Percentiles rank a stretch among this genome's conserved stretches.
These are phyloP conservation scores for Basipetospora chlamydospora DNA, from an alignment of 2,329 filamentous ascomycete species.

Conservation along the genomic window DNA sequence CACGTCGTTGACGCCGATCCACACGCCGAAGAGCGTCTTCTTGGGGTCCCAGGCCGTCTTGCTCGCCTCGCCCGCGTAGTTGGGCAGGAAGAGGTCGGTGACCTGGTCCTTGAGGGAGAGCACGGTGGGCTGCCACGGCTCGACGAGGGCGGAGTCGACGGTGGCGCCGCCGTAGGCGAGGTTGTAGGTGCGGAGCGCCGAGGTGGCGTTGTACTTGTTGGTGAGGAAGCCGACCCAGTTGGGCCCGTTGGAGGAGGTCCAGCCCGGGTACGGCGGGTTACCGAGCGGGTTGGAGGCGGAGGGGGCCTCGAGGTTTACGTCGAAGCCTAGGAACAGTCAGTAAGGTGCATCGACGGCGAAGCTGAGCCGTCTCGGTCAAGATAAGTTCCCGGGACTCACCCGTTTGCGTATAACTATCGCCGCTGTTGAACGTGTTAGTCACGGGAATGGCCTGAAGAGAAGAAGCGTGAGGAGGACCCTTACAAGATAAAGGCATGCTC, in stretches of 20 bases:
- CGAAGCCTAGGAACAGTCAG: constrained; percentile 37
- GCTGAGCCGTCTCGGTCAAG: constrained; percentile 3
- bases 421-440: constrained; percentile 10
- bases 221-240: constrained; percentile 39
- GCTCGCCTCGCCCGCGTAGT: constrained; percentile 13
- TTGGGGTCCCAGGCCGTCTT: constrained; percentile 25
- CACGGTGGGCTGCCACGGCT: constrained; percentile 32
- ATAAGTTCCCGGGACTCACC: not conserved
- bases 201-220: constrained; percentile 28
- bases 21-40: constrained; percentile 30
- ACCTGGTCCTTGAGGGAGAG: constrained; percentile 36
- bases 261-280: constrained; percentile 41
- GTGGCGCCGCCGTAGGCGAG: constrained; percentile 39
- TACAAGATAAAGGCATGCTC: constrained; percentile 8
- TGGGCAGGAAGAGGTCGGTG: constrained; percentile 11
- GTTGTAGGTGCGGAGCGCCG: constrained; percentile 32
- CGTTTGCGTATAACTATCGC: constrained; percentile 20
- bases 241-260: constrained; percentile 31
- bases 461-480: not conserved
- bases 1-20: constrained; percentile 43
- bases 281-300: constrained; percentile 42
- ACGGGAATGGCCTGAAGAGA: not conserved
- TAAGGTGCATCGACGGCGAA: too few species aligned
- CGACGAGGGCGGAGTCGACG: constrained; percentile 34
- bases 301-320: constrained; percentile 34